These are phyloP conservation scores for Graphilbum fragrans DNA, from an alignment of 2,329 filamentous ascomycete genomes.

Conservation along the genomic window DNA sequence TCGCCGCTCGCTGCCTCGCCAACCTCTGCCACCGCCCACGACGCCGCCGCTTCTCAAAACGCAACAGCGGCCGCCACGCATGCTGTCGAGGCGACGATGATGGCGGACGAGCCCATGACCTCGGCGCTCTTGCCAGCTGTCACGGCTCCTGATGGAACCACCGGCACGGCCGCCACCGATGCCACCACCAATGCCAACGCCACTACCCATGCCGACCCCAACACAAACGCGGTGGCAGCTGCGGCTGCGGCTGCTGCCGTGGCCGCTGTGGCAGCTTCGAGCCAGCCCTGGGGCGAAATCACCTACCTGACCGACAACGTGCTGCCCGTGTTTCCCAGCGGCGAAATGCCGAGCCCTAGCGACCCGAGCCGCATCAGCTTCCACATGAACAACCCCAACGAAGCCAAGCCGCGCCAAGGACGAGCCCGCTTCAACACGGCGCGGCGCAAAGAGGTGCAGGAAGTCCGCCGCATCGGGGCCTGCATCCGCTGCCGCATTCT, in stretches of 20 bases:
- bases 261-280: slow-evolving; percentile 7
- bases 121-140: neutral
- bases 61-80: neutral
- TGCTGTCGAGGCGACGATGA: neutral
- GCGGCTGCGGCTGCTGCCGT: neutral
- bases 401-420: slow-evolving; percentile 35
- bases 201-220: neutral
- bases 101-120: neutral
- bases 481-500: slow-evolving; percentile 55
- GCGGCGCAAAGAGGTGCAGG: slow-evolving; percentile 52
- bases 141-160: neutral
- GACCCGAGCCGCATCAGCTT: slow-evolving; percentile 33
- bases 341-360: slow-evolving; percentile 11
- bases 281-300: slow-evolving; percentile 41
- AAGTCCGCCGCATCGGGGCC: slow-evolving; percentile 51
- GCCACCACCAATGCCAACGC: neutral
- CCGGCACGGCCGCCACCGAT: neutral
- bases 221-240: neutral
- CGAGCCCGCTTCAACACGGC: slow-evolving; percentile 44
- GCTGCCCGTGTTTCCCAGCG: slow-evolving; percentile 14
- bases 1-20: slow-evolving; percentile 3
- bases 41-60: neutral
- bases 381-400: slow-evolving; percentile 40
- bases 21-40: slow-evolving; percentile 1
- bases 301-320: slow-evolving; percentile 30